Conservation (phyloP, 345 rosid genomes). For the Pugionium cornutum region DNA sequence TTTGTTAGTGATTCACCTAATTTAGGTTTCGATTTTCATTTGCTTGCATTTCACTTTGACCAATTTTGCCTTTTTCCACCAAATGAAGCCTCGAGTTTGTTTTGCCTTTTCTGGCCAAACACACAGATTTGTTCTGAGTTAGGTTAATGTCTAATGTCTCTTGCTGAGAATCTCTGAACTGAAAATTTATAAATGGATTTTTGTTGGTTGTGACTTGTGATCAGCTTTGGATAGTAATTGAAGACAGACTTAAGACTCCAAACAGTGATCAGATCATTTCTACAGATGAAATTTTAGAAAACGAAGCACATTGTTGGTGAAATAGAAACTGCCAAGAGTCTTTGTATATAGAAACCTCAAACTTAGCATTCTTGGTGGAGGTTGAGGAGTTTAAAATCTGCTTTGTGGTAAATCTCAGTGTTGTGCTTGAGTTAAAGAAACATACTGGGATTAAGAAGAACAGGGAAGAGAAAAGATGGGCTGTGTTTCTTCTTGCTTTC, state of each 20-base stretch:
- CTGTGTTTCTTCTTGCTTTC: slow-evolving; percentile 81
- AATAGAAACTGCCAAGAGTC: not conserved
- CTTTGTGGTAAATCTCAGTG: too few species aligned
- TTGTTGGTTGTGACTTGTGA: too few species aligned
- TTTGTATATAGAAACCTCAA: slow-evolving; percentile 28
- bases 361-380: not conserved
- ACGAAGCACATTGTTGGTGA: not conserved
- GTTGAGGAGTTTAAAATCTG: too few species aligned
- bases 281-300: too few species aligned
- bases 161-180: not conserved
- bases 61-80: too few species aligned
- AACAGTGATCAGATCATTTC: too few species aligned
- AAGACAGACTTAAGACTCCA: too few species aligned
- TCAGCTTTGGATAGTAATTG: too few species aligned
- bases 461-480: slow-evolving; percentile 62
- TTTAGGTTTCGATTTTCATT: not conserved
- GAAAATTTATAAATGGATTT: too few species aligned
- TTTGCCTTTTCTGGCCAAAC: too few species aligned
- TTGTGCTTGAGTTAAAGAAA: not conserved
- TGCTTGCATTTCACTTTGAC: too few species aligned
- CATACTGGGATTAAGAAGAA: slow-evolving; percentile 29
- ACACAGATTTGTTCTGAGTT: not conserved
- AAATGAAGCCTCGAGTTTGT: too few species aligned
- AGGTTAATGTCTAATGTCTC: slow-evolving; percentile 28
- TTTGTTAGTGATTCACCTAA: slow-evolving; percentile 23